Evolutionary conservation across 176 grass and related monocot genomes (phyloP).

Genomic region (Rhynchospora tenuis): DNA sequence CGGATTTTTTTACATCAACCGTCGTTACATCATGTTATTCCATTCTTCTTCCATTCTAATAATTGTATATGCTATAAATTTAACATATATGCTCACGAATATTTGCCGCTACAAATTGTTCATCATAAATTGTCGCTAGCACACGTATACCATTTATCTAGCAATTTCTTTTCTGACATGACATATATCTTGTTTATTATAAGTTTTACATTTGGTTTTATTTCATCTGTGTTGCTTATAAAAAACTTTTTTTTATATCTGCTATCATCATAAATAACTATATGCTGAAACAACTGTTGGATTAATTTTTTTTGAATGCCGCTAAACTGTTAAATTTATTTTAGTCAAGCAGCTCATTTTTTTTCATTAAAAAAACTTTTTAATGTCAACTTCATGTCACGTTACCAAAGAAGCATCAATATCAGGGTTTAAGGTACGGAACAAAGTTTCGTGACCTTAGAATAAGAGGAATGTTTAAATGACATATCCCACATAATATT

Average conservation of each 20-base stretch:
- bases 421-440: background rate
- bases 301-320: background rate
- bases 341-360: background rate
- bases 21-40: slow-evolving; percentile 24
- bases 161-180: background rate
- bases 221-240: background rate
- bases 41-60: slow-evolving; percentile 8
- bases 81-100: background rate
- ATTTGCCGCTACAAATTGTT: background rate
- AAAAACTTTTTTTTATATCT: background rate
- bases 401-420: background rate
- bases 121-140: background rate
- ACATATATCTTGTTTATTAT: background rate
- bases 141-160: background rate
- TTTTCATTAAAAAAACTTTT: background rate
- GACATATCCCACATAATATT: too few relatives aligned
- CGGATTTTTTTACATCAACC: background rate
- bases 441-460: background rate
- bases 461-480: too few relatives aligned
- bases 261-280: background rate
- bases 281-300: background rate
- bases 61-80: background rate
- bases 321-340: background rate
- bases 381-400: background rate
- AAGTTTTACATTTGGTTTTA: background rate